Percentiles rank a stretch among this genome's conserved stretches.
These are phyloP conservation scores for Cryptosporidium xiaoi DNA, from an alignment of 169 alveolate species.

Conservation along the genomic window DNA sequence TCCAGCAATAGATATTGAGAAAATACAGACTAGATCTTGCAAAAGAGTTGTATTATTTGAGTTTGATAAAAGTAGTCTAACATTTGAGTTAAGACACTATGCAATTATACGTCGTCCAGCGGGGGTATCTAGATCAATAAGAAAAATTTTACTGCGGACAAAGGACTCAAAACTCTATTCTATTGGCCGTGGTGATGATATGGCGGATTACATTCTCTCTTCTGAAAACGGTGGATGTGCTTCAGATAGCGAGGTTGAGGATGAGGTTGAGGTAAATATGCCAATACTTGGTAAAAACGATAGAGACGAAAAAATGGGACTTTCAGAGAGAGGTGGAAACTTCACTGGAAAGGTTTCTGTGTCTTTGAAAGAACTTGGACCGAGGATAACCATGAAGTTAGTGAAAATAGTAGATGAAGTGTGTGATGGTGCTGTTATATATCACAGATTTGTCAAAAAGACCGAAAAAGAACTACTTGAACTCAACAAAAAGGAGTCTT, in stretches of 20 bases:
- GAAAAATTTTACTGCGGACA: constrained; percentile 59
- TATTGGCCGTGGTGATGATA: constrained; percentile 61
- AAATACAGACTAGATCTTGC: constrained; percentile 72
- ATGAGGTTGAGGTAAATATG: constrained; percentile 47
- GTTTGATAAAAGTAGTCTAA: constrained; percentile 1
- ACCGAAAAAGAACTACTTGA: constrained; percentile 76
- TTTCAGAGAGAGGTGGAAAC: constrained; percentile 62
- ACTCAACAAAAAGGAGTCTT: constrained; percentile 73
- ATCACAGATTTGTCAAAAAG: constrained; percentile 79
- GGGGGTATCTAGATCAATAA: constrained; percentile 73
- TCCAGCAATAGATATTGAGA: constrained; percentile 75
- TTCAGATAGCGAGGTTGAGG: constrained; percentile 69
- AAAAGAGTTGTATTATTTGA: constrained; percentile 76
- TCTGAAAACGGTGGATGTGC: constrained; percentile 34
- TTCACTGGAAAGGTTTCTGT: constrained; percentile 74
- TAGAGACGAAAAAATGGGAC: constrained; percentile 2
- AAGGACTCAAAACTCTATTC: constrained; percentile 27
- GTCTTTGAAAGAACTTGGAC: constrained; percentile 78
- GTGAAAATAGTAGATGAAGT: constrained; percentile 80
- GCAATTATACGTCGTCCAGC: constrained; percentile 77
- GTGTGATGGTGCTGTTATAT: constrained; percentile 80
- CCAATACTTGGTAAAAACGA: constrained; percentile 8
- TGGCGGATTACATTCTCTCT: constrained; percentile 60
- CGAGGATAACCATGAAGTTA: constrained; percentile 75
- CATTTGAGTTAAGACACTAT: constrained; percentile 74